Base-by-base conservation (phyloP, 352 stramenopile species). In the Thraustochytrium sp. region DNA sequence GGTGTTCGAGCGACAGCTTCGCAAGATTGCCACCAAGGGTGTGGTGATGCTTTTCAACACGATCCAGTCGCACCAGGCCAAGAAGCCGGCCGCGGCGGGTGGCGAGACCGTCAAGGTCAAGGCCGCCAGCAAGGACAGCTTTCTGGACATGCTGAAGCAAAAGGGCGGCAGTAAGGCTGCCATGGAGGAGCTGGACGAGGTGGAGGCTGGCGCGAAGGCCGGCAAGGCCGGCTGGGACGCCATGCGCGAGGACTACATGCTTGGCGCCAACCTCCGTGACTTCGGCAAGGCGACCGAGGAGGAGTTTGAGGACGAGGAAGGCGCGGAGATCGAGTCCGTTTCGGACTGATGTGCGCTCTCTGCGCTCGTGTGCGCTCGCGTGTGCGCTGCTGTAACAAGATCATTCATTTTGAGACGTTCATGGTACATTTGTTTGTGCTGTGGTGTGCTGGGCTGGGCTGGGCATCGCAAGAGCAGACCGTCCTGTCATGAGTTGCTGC, bases 11-110 rank as follows among this genome's bases (percentile, higher is more conserved):
- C 76, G 89, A 16, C 63, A 87, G 31, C 89, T 92, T 85, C 83
- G 89, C 51, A 84, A 90, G 42, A 89, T 92, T n/a, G 90, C 90
- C 40, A 93, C 89, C 2, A 85, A 90, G 36, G 90, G 89, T 82
- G 90, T 94, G 23, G 90, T 94, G 16, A 89, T 90, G 2, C 82
- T 94, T 2, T 94, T 94, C 56, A 94, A 94, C 85, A 89, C 90
- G 36, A 92, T 94, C 84, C 82, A 87, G 3, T 89, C 91, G 82
- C 89, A 93, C 86, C 88, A 92, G 49, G 26, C 29, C 34, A 54
- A 54, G 62, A 87, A 84, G 48, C 63, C 37, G 2, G 87, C 23
- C 0, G 75, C 23, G 2, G 85, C 26, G 11, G 56, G 31, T 9
- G 55, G 38, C 44, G 77, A 21, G 34, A 46, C 29, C n/a, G 2